Percentiles rank a stretch among this genome's conserved stretches.
These are phyloP conservation scores for Mortierella antarctica DNA, from an alignment of 192 early-diverging fungal species.

Conservation along the genomic window DNA sequence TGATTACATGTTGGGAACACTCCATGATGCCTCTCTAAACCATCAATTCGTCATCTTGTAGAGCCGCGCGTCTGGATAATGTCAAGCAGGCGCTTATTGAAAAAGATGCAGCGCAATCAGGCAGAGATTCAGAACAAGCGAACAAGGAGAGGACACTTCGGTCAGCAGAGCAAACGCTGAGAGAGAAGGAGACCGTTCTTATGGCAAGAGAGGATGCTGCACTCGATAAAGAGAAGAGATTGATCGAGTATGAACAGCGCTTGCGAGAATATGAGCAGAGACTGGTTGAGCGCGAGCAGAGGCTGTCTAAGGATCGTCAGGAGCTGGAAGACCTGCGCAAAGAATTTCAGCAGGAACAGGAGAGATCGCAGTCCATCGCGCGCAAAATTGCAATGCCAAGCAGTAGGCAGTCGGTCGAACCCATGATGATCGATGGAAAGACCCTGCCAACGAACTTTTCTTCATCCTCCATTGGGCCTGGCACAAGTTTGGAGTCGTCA, in stretches of 20 bases:
- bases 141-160: conserved; percentile 9
- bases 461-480: too few relatives aligned
- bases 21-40: background rate
- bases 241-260: conserved; percentile 9
- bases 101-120: conserved; percentile 4
- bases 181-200: conserved; percentile 24
- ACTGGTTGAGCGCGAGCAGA: conserved; percentile 12
- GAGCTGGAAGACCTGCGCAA: conserved; percentile 18
- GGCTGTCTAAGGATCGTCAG: conserved; percentile 17
- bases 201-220: conserved; percentile 20
- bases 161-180: conserved; percentile 27
- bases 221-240: background rate
- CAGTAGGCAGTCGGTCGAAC: conserved; percentile 5
- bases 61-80: conserved; percentile 10
- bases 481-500: too few relatives aligned
- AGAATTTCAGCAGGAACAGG: conserved; percentile 11
- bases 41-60: background rate
- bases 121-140: conserved; percentile 4
- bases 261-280: background rate
- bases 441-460: too few relatives aligned
- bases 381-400: background rate
- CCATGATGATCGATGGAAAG: conserved; percentile 5
- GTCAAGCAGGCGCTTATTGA: background rate
- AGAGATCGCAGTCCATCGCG: conserved; percentile 1
- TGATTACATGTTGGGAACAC: too few relatives aligned